Conservation (phyloP, 2,329 filamentous ascomycete genomes). For the Parascedosporium putredinis region DNA sequence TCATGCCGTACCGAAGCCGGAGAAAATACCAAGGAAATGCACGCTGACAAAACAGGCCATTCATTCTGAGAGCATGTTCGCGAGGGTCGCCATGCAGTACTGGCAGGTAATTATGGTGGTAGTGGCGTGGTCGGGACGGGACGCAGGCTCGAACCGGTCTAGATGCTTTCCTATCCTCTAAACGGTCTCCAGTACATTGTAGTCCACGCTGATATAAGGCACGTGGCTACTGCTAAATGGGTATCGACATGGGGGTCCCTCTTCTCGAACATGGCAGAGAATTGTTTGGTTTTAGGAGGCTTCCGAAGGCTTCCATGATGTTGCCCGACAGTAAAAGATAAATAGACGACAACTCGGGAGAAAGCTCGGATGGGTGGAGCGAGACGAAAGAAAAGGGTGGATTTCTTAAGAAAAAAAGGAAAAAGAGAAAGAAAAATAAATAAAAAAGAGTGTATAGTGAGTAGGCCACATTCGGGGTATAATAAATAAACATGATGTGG, state of each 20-base stretch:
- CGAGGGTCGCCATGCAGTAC: background rate
- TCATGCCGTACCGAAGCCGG: slow-evolving; percentile 7
- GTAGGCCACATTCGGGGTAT: no score
- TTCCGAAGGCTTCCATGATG: no score
- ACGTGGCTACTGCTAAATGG: slow-evolving; percentile 2
- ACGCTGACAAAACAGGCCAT: background rate
- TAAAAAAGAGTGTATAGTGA: background rate
- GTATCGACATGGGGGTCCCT: background rate
- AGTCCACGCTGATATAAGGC: background rate
- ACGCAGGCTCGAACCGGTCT: background rate
- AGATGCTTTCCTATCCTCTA: background rate
- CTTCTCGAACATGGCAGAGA: background rate
- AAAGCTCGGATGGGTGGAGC: background rate
- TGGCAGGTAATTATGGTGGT: background rate
- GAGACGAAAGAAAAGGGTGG: no score
- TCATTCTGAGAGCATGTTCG: background rate
- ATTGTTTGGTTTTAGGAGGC: no score
- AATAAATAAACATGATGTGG: no score
- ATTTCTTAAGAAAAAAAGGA: no score
- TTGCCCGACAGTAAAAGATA: background rate
- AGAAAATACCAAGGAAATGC: background rate
- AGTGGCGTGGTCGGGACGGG: slow-evolving; percentile 3
- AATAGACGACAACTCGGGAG: background rate
- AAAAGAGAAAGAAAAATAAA: no score
- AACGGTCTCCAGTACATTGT: background rate